These are phyloP conservation scores for Anthoceros angustus DNA, from an alignment of 225 moss, liverwort and hornwort species.

Conservation along the genomic window DNA sequence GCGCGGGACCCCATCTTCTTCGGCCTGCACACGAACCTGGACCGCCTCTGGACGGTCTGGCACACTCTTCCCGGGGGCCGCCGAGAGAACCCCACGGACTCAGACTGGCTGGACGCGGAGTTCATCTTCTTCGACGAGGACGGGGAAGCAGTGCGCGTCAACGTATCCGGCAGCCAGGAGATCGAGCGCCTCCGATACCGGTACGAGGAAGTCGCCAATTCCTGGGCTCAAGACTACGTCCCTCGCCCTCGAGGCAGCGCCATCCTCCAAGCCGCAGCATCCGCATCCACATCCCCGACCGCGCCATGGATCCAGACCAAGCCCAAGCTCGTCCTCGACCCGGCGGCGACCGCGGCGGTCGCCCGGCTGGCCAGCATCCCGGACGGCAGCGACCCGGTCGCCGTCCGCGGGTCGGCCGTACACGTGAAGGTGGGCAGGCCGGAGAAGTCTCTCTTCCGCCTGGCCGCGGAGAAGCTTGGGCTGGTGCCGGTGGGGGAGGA, in stretches of 20 bases:
- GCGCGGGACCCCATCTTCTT: not conserved
- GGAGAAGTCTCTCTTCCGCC: not conserved
- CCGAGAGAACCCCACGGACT: not conserved
- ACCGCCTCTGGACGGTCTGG: not conserved
- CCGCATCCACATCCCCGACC: no score
- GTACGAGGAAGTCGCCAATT: not conserved
- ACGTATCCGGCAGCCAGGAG: not conserved
- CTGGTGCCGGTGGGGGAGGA: not conserved
- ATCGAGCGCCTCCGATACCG: not conserved
- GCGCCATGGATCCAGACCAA: no score
- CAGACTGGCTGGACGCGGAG: not conserved
- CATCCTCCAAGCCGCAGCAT: not conserved
- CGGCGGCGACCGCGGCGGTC: not conserved
- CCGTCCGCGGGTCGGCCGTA: not conserved
- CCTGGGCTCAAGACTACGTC: not conserved
- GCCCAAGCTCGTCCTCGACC: not conserved
- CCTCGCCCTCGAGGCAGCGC: not conserved
- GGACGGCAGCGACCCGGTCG: not conserved
- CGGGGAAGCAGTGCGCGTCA: not conserved
- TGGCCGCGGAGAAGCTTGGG: not conserved
- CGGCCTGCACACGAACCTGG: not conserved
- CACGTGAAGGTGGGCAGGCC: not conserved
- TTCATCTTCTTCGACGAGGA: conserved; percentile 2
- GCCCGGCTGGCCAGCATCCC: not conserved
- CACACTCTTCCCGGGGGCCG: not conserved